Base-by-base conservation (phyloP, 257 asterid genomes). In the Ehretia macrophylla region DNA sequence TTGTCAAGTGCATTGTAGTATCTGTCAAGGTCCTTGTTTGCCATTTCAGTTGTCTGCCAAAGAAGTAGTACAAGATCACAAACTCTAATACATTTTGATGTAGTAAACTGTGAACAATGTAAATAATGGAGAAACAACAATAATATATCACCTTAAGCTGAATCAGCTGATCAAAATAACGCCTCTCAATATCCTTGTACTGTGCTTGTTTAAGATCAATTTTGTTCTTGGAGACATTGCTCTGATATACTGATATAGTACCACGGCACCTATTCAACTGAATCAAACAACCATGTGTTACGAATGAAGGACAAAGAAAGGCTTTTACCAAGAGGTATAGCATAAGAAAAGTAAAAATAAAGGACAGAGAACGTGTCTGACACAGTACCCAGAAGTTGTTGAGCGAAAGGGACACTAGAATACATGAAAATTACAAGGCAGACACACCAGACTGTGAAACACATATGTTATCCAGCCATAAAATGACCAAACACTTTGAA, bases 11-110 rank as follows among this genome's bases (percentile, higher is more conserved):
- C 99, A 68, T 76, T 84, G 72, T 88, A 86, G 72, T 92, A 92
- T 83, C 91, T 81, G 76, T 92, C 98, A 20, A 92, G 87, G 71
- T 93, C 99, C 89, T 93, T 93, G 78, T 89, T 93, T 74, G 99
- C 99, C 99, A 93, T 93, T 86, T 93, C 99, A 59, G 96, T 86
- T 23, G 96, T 89, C 99, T 93, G 85, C 48, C 65, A 76, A 69
- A 48, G 69, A 67, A 65, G 49, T 45, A 46, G n/a, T 64, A 35
- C 27, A 51, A 62, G 59, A 46, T 38, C 14, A 17, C 5, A 48
- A 40, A 61, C 32, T 54, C 37, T 16, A 47, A 46, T 17, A 44
- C 46, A 60, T 37, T 37, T 44, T 21, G 58, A 32, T 21, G 57
- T 10, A 51, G 17, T 3, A 2, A 10, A 2, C 12, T 42, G 47